These are phyloP conservation scores for Sporisorium exsertum DNA, from an alignment of 1,284 basidiomycete genomes.

Conservation along the genomic window DNA sequence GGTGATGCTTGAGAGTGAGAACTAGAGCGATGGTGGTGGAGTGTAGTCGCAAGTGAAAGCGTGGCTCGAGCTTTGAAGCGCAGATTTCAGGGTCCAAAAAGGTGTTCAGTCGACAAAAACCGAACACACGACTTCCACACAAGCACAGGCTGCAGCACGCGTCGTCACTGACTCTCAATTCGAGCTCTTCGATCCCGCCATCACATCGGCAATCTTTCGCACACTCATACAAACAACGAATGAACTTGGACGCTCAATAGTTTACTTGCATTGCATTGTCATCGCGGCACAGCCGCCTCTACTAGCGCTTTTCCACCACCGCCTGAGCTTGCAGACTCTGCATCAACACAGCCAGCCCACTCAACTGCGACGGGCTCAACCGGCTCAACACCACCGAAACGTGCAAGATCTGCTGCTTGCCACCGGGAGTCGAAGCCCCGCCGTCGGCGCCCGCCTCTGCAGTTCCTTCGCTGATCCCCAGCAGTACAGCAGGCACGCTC, in stretches of 20 bases:
- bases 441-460: slow-evolving; percentile 17
- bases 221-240: background rate
- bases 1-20: background rate
- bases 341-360: slow-evolving; percentile 64
- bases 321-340: slow-evolving; percentile 61
- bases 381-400: slow-evolving; percentile 64
- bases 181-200: background rate
- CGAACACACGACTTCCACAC: background rate
- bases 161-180: background rate
- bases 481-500: slow-evolving; percentile 59
- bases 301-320: slow-evolving; percentile 37
- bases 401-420: slow-evolving; percentile 61
- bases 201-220: background rate
- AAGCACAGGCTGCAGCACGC: slow-evolving; percentile 1
- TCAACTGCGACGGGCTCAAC: slow-evolving; percentile 61
- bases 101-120: background rate
- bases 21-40: slow-evolving; percentile 4
- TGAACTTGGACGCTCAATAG: background rate
- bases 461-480: slow-evolving; percentile 62
- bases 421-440: slow-evolving; percentile 4
- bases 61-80: background rate
- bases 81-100: slow-evolving; percentile 17
- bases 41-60: background rate
- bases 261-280: background rate
- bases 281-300: background rate